Evolutionary conservation across 768 basidiomycete species (phyloP), one percentile per base, ranked within the genome.

Genomic region (Lentinula sp.): DNA sequence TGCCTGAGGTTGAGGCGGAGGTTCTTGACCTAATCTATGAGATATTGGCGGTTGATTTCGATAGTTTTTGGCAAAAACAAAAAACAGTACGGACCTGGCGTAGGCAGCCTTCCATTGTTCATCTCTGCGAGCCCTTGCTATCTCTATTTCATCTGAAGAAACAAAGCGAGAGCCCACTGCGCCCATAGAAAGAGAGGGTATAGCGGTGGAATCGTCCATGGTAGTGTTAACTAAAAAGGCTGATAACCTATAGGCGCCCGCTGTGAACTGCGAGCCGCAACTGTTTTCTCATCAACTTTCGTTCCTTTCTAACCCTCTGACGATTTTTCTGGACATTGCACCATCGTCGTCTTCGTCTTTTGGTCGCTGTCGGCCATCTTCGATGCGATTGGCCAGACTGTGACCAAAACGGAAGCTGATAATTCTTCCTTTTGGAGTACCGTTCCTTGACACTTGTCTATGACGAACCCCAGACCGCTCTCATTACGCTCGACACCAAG

Each of bases 61-160:
- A 64, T 60, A 61, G 49, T 42, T 49, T 18, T 23, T 7, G n/a
- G 32, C 57, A 15, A 23, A 56, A 21, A 52, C 37, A 52, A 21
- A 48, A 57, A 50, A 54, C 45, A 48, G 28, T 51, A 59, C 63
- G 62, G 62, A 86, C 89, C 89, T 82, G 46, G 91, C 92, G 72
- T 93, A 94, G 31, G 92, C 92, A 13, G 91, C 92, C 68, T 87
- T 91, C 92, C 92, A 94, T 66, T 92, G 89, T 67, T 91, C 91
- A 5, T 94, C 92, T 63, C 85, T 78, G 34, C 85, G 78, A 6
- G 82, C 77, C 59, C 84, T 88, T 40, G 89, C 89, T 21, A 79
- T 75, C 42, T 93, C 92, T 49, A 94, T 74, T 57, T 94, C 92
- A 15, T 80, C 79, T 72, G 91, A 85, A 46, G 91, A 86, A 64